Base-by-base conservation (phyloP, 108 stramenopile genomes). In the Fistulifera pelliculosa region DNA sequence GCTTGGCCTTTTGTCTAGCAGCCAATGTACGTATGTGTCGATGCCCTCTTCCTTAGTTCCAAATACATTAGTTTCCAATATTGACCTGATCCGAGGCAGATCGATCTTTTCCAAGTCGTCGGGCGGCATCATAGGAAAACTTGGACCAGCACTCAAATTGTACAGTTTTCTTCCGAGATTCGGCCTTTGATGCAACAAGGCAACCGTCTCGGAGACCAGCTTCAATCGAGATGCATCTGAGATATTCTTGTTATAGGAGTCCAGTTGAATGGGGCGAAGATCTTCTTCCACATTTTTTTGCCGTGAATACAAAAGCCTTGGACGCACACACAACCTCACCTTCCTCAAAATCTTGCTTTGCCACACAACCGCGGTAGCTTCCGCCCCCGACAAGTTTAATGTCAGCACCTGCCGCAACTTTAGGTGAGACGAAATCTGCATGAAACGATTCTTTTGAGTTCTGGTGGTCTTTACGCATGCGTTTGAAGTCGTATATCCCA, bases 221-320 rank as follows among this genome's bases (percentile, higher is more conserved):
- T 38, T 10, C 13, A 55, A 16, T 38, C 6, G 13, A 6, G 38
- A 55, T 10, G 5, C 54, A 4, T 41, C 22, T n/a, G n/a, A n/a
- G n/a, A n/a, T n/a, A n/a, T n/a, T n/a, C n/a, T n/a, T n/a, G n/a
- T n/a, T n/a, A n/a, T n/a, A n/a, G n/a, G n/a, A n/a, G 7, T 40
- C 38, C 14, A 55, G 6, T 55, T 38, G 18, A 11, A 16, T 55
- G 35, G 27, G 2, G 22, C 10, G 7, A 41, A 18, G 7, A 17
- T 26, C 38, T 14, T 13, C 40, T 41, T 41, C 40, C 40, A 41
- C n/a, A n/a, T n/a, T n/a, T n/a, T n/a, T n/a, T n/a, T n/a, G n/a
- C n/a, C n/a, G n/a, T n/a, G n/a, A n/a, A 64, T 2, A 55, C 63
- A 15, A 64, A 48, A n/a, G 63, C 54, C 22, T 45, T 54, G 5